Base-by-base conservation (phyloP, 805 yeast species). In the Kodamaea laetipori region DNA sequence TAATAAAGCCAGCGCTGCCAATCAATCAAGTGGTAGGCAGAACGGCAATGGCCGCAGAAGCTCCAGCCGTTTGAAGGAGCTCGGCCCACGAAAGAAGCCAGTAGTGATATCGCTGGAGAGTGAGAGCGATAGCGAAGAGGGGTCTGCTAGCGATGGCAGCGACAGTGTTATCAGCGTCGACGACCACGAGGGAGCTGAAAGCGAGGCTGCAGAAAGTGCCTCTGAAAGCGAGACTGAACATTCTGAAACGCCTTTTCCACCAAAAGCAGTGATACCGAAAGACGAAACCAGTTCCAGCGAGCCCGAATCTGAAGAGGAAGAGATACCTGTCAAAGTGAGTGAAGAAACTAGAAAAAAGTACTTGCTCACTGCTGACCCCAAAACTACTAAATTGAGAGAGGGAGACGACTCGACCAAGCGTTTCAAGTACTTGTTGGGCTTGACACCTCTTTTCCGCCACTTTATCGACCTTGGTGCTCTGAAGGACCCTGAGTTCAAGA, bases 381-480 rank as follows among this genome's bases (percentile, higher is more conserved):
- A 78, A 47, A 63, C 71, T 2, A 88, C 85, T 39, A 71, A 76
- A 41, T 69, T 68, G 25, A 74, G 53, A 15, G 73, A 66, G 41
- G 66, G 57, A 24, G 86, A 79, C 53, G 94, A 84, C 54, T 77
- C 95, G 0, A 82, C 89, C 19, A 80, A 75, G 53, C 74, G 98
- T 47, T 88, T 88, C 73, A 82, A 80, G 59, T 87, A 90, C 63
- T 69, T 90, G 33, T 69, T 92, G 39, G 85, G 90, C 1, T 71
- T 90, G 31, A 89, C 97, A 0, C 95, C 87, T 50, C 70, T 92
- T 45, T 90, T 90, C 62, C 81, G 95, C 31, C 90, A 90, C 60
- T 90, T 90, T 63, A 86, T 90, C 48, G 86, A 89, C 51, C 74
- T 86, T 34, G 80, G 84, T 50, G 87, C 95, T 9, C 77, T 88